Base-by-base conservation (phyloP, 352 stramenopile species). In the Globisporangium emineosum region DNA sequence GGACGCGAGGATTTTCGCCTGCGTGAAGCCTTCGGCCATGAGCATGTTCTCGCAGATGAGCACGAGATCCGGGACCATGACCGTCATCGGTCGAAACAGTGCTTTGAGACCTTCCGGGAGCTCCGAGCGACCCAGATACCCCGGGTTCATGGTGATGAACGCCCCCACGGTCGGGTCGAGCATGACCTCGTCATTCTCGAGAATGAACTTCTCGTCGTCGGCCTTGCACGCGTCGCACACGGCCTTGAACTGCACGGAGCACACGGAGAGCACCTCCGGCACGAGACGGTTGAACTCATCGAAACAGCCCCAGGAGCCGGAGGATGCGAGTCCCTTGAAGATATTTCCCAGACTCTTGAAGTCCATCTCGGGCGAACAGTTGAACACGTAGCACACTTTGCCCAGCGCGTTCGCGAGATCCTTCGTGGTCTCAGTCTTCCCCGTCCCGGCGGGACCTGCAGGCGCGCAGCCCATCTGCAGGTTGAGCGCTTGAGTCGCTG, bases 41-140 rank as follows among this genome's bases (percentile, higher is more conserved):
- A 99, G 77, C 91, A 98, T 98, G 73, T 98, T 98, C 72, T 99
- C 96, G 71, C 93, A 98, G 67, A 99, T 99, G 21, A 98, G 72
- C 59, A 98, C 91, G 1, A 98, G 73, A 72, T 99, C 94, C 12
- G 96, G 96, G 33, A 98, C 94, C 93, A 98, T 98, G 49, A 98
- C 92, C 15, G 95, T 98, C 87, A 98, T 98, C 15, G 96, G 94
- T 5, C 96, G 86, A 75, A 99, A 98, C 2, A 99, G 71, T 7
- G 93, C 93, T 69, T 98, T 98, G 8, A 98, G 75, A 32, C 93
- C 94, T 82, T 98, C 95, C 6, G 96, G 95, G 5, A 98, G 79
- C 67, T 98, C 95, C 0, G 88, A 97, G 17, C 95, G 90, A 45
- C 95, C 95, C 23, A 98, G 74, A 70, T 99, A 99, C 15, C 94